phyloP scores from a whole-genome alignment of 2,329 filamentous ascomycete species.

The Talaromyces sp. region DNA sequence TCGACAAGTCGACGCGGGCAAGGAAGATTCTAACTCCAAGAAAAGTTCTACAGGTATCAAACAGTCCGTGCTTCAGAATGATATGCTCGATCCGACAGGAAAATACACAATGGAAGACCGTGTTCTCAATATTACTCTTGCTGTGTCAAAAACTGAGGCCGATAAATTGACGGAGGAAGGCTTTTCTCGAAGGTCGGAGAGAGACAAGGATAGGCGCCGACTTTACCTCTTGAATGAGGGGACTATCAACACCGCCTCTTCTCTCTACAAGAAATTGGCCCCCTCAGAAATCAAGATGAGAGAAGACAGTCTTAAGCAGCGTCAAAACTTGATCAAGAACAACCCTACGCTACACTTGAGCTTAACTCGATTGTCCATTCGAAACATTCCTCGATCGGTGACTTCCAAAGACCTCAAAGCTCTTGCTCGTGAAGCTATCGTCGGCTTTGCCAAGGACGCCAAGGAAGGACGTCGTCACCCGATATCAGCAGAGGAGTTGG shows the following conservation, averaged over 20 bases:
- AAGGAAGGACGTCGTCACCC: slow-evolving; percentile 71
- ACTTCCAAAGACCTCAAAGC: slow-evolving; percentile 86
- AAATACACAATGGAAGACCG: slow-evolving; percentile 88
- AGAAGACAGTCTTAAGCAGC: slow-evolving; percentile 79
- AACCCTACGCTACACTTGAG: slow-evolving; percentile 88
- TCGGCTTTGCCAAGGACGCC: slow-evolving; percentile 88
- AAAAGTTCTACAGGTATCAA: slow-evolving; percentile 52
- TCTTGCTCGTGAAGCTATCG: slow-evolving; percentile 84
- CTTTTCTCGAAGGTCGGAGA: slow-evolving; percentile 57
- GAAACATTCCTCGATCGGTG: slow-evolving; percentile 82
- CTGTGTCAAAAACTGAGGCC: slow-evolving; percentile 80
- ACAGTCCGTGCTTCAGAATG: slow-evolving; percentile 83
- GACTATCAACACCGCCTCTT: slow-evolving; percentile 70
- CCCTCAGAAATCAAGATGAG: slow-evolving; percentile 81
- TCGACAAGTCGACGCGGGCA: slow-evolving; percentile 42
- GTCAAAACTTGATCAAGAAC: slow-evolving; percentile 82
- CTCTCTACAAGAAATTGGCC: slow-evolving; percentile 71
- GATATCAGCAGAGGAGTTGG: slow-evolving; percentile 84
- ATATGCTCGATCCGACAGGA: slow-evolving; percentile 73
- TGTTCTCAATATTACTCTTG: slow-evolving; percentile 76
- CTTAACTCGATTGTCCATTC: slow-evolving; percentile 82
- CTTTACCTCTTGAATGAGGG: slow-evolving; percentile 87
- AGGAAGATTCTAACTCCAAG: slow-evolving; percentile 39
- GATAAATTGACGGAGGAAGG: slow-evolving; percentile 69
- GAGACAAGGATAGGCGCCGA: slow-evolving; percentile 82